Conservation (phyloP, 2,329 filamentous ascomycete genomes). For the Xylariaceae sp. region DNA sequence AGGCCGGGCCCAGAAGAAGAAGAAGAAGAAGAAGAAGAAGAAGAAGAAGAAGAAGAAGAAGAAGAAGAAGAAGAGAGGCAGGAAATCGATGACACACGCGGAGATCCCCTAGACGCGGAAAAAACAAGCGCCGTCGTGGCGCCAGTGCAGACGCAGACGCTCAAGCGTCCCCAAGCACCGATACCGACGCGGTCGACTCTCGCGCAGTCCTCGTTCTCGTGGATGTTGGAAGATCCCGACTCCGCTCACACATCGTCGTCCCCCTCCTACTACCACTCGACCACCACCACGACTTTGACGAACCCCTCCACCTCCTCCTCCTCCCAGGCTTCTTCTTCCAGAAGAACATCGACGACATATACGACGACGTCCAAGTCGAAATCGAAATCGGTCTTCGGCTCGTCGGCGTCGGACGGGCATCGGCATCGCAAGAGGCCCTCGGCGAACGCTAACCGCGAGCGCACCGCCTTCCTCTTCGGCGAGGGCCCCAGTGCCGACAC, state of each 20-base stretch:
- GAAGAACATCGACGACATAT: too few relatives aligned
- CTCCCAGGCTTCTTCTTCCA: too few relatives aligned
- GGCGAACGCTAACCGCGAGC: conserved; percentile 44
- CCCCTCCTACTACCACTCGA: conserved; percentile 5
- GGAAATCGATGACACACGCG: conserved; percentile 15
- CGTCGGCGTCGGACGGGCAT: conserved; percentile 18
- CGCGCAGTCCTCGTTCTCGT: conserved; percentile 70
- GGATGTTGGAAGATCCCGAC: conserved; percentile 64
- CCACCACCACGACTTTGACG: conserved; percentile 15
- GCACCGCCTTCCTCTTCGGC: conserved; percentile 56
- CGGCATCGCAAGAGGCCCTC: conserved; percentile 37
- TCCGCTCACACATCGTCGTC: conserved; percentile 22
- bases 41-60: too few relatives aligned
- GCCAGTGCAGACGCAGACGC: conserved; percentile 23
- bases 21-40: too few relatives aligned
- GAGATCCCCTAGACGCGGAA: conserved; percentile 23
- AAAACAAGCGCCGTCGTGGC: conserved; percentile 12
- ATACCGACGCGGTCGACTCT: conserved; percentile 60
- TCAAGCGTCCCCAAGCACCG: conserved; percentile 33
- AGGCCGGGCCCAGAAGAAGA: too few relatives aligned
- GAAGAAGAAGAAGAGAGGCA: not conserved
- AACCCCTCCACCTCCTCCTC: too few relatives aligned
- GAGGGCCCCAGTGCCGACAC: conserved; percentile 40
- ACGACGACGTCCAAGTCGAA: too few relatives aligned
- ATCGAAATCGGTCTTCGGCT: conserved; percentile 18